Conservation (phyloP, 768 basidiomycete genomes). For the Megacollybia marginata region DNA sequence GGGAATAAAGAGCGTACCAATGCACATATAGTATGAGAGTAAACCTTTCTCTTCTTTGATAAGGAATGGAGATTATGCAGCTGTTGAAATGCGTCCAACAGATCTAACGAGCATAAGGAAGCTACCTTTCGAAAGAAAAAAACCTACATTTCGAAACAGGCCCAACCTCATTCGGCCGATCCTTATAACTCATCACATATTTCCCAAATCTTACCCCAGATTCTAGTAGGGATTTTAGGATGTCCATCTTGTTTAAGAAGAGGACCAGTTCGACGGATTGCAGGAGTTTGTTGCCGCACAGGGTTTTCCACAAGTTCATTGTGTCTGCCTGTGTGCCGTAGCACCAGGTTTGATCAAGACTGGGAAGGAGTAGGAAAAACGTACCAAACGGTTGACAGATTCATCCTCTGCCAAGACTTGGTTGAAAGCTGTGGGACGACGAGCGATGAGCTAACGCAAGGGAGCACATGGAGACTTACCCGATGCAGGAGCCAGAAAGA, state of each 20-base stretch:
- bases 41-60: slow-evolving; percentile 37
- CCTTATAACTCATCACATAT: slow-evolving; percentile 48
- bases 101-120: slow-evolving; percentile 28
- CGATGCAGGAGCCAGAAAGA: slow-evolving; percentile 61
- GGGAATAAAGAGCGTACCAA: slow-evolving; percentile 31
- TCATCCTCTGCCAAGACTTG: slow-evolving; percentile 55
- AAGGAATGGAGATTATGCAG: slow-evolving; percentile 41
- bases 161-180: slow-evolving; percentile 43
- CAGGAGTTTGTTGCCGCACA: slow-evolving; percentile 53
- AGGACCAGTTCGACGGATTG: slow-evolving; percentile 47
- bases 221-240: slow-evolving; percentile 46
- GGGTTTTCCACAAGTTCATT: slow-evolving; percentile 49
- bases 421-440: slow-evolving; percentile 38
- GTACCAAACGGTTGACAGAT: slow-evolving; percentile 51
- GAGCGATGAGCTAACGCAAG: not conserved
- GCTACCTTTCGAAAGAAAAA: not conserved
- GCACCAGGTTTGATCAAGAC: not conserved
- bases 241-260: slow-evolving; percentile 58
- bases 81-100: slow-evolving; percentile 41
- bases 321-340: slow-evolving; percentile 38
- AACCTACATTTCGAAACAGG: slow-evolving; percentile 46
- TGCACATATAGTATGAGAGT: slow-evolving; percentile 51
- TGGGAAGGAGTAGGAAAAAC: slow-evolving; percentile 4
- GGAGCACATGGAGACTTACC: slow-evolving; percentile 4
- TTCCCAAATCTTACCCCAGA: slow-evolving; percentile 45